These are phyloP conservation scores for Magnolia kwangsiensis DNA, from an alignment of 164 flowering plant species.

Conservation along the genomic window DNA sequence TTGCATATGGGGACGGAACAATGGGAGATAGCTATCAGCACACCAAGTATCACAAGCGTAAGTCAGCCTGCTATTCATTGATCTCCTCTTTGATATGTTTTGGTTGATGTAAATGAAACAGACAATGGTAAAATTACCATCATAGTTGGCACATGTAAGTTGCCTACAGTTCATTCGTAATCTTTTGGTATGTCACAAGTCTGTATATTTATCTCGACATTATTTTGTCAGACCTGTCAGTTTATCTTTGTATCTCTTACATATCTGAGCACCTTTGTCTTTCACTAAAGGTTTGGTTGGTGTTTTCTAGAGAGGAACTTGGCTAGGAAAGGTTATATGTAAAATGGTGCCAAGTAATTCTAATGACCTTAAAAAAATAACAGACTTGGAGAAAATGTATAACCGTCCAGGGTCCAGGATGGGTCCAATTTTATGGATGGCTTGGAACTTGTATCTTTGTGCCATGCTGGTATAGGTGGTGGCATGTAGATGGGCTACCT, in stretches of 20 bases:
- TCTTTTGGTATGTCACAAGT: background rate
- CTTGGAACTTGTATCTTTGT: no score
- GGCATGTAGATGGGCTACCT: no score
- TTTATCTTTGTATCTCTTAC: background rate
- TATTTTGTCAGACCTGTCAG: background rate
- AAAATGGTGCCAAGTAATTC: background rate
- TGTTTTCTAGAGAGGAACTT: background rate
- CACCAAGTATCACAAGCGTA: constrained; percentile 98
- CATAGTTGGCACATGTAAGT: background rate
- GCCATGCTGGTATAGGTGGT: no score
- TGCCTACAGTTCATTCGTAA: background rate
- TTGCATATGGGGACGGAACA: constrained; percentile 40
- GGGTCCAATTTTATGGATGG: background rate
- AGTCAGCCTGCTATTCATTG: constrained; percentile 25
- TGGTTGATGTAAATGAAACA: background rate
- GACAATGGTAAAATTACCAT: background rate
- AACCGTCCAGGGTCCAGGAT: background rate
- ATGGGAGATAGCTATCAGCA: constrained; percentile 72
- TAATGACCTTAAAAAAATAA: background rate
- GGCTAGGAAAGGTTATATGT: background rate
- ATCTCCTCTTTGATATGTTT: background rate
- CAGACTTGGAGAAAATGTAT: background rate
- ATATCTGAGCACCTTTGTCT: background rate
- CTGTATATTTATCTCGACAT: background rate
- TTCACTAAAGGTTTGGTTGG: background rate